Evolutionary conservation across 2,329 filamentous ascomycete genomes (phyloP).

Genomic region (Trichoderma oligosporum): DNA sequence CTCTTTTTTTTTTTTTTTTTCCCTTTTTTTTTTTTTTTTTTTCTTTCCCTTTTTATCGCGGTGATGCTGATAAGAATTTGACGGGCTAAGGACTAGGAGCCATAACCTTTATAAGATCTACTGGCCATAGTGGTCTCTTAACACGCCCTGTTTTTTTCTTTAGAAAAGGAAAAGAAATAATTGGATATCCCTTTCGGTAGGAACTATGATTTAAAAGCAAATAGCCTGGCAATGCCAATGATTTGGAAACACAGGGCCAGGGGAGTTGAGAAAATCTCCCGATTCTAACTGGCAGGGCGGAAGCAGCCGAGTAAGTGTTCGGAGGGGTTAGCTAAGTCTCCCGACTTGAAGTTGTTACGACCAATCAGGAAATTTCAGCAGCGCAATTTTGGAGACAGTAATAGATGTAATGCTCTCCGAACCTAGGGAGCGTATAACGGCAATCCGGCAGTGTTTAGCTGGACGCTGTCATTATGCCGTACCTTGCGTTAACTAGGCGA

Average conservation of each 20-base stretch:
- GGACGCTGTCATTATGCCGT: too few relatives aligned
- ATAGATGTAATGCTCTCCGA: neutral
- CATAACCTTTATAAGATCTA: neutral
- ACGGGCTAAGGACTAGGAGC: neutral
- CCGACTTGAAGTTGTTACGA: neutral
- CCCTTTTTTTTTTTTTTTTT: neutral
- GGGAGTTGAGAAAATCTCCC: neutral
- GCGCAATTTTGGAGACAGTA: too few relatives aligned
- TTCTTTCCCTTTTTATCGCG: neutral
- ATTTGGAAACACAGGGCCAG: neutral
- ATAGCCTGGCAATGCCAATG: neutral
- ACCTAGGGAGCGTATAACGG: neutral
- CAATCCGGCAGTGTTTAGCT: neutral
- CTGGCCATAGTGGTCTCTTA: neutral
- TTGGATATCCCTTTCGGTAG: neutral
- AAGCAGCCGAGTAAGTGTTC: neutral
- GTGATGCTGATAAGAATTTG: neutral
- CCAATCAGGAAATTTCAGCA: neutral
- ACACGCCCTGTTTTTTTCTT: neutral
- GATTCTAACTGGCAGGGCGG: neutral
- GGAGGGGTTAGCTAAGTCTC: constrained; percentile 12
- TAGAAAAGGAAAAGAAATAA: too few relatives aligned
- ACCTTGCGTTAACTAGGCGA: neutral
- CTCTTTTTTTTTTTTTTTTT: neutral
- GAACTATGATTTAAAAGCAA: neutral